Conservation (phyloP, 805 yeast genomes). For the Dipodascopsis tothii region DNA sequence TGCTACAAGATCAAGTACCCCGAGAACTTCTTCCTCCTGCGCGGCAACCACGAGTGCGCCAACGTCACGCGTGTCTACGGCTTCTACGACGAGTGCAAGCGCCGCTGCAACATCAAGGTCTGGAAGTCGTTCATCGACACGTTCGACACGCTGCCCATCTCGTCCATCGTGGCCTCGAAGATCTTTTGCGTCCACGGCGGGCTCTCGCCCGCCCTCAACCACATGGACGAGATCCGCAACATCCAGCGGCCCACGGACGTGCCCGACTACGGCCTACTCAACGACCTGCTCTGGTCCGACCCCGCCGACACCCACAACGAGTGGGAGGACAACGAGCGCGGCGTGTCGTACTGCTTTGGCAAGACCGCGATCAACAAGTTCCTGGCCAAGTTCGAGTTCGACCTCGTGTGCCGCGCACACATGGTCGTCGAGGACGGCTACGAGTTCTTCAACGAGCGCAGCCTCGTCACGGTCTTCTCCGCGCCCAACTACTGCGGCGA, state of each 20-base stretch:
- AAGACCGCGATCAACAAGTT: slow-evolving; percentile 75
- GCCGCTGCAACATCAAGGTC: slow-evolving; percentile 82
- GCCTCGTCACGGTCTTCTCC: slow-evolving; percentile 63
- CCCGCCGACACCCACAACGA: slow-evolving; percentile 77
- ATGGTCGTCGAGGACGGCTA: slow-evolving; percentile 83
- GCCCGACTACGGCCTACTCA: slow-evolving; percentile 72
- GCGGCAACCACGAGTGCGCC: slow-evolving; percentile 98
- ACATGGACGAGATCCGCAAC: slow-evolving; percentile 65
- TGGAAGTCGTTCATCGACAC: slow-evolving; percentile 94
- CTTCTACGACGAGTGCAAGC: slow-evolving; percentile 94
- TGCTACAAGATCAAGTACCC: slow-evolving; percentile 96
- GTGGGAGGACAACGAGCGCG: slow-evolving; percentile 84
- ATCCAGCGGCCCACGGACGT: slow-evolving; percentile 80
- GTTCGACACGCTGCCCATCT: slow-evolving; percentile 89
- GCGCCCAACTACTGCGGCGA: slow-evolving; percentile 81
- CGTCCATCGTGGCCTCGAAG: slow-evolving; percentile 91
- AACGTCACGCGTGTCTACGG: slow-evolving; percentile 95
- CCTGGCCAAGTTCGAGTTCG: slow-evolving; percentile 65
- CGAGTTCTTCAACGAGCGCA: slow-evolving; percentile 65
- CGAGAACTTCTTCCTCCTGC: slow-evolving; percentile 81
- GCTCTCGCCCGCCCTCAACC: slow-evolving; percentile 62
- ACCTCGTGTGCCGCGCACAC: slow-evolving; percentile 75
- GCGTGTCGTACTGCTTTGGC: slow-evolving; percentile 72
- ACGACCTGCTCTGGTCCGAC: slow-evolving; percentile 76
- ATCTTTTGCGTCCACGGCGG: slow-evolving; percentile 91